A percentile compares a stretch with the other conserved stretches of the same genome.
Evolutionary conservation across 2,329 filamentous ascomycete species (phyloP).

Genomic region (Thermomyces lanuginosus): DNA sequence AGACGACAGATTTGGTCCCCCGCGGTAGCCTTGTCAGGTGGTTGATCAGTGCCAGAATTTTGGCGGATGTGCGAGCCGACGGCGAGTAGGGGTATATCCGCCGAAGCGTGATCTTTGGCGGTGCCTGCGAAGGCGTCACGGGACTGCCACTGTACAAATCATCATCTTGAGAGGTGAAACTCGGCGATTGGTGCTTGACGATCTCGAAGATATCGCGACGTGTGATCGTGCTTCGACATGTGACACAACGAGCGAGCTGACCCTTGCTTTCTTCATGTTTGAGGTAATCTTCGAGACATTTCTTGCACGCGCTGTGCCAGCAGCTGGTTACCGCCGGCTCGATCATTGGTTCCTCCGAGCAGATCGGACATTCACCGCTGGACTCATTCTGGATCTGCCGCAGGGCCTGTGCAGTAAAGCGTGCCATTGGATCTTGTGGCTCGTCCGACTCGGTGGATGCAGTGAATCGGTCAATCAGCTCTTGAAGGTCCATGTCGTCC

Average conservation of each 20-base stretch:
- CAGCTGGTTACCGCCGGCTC: conserved; percentile 89
- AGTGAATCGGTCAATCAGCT: conserved; percentile 71
- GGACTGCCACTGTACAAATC: conserved; percentile 28
- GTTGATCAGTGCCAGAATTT: conserved; percentile 63
- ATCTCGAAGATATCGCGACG: conserved; percentile 82
- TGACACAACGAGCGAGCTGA: conserved; percentile 68
- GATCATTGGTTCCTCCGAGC: conserved; percentile 87
- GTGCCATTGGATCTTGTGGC: conserved; percentile 43
- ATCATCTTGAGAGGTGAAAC: conserved; percentile 28
- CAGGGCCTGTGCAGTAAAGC: conserved; percentile 72
- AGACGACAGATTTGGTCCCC: conserved; percentile 72
- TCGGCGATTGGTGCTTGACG: conserved; percentile 47
- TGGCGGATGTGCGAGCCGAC: conserved; percentile 50
- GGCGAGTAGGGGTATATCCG: conserved; percentile 48
- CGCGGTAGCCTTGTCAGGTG: conserved; percentile 59
- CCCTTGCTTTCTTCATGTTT: conserved; percentile 67
- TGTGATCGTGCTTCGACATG: conserved; percentile 70
- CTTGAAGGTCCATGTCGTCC: conserved; percentile 90
- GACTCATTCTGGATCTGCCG: conserved; percentile 83
- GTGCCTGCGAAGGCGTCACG: conserved; percentile 16
- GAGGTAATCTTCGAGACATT: conserved; percentile 80
- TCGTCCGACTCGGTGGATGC: conserved; percentile 43
- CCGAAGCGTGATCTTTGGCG: conserved; percentile 42
- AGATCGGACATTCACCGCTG: conserved; percentile 81
- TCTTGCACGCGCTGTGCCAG: conserved; percentile 94